Percentiles rank a stretch among this genome's conserved stretches.
These are phyloP conservation scores for Fomitopsis betulina DNA, from an alignment of 1,284 basidiomycete species.

Conservation along the genomic window DNA sequence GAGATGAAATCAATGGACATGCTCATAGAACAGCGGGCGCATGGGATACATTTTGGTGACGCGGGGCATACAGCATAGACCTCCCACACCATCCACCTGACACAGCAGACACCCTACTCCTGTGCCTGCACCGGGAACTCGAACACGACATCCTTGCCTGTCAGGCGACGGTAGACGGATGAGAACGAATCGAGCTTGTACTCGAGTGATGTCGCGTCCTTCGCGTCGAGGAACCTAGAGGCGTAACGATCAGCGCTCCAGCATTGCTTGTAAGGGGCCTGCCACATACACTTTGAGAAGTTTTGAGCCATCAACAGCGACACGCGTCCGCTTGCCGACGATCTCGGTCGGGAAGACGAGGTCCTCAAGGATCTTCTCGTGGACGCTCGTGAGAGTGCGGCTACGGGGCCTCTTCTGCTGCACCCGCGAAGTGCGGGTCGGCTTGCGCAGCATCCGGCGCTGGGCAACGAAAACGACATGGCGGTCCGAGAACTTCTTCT, in stretches of 20 bases:
- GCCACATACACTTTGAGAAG: conserved; percentile 87
- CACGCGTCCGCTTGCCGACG: conserved; percentile 95
- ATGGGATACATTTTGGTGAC: conserved; percentile 30
- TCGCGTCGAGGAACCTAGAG: conserved; percentile 91
- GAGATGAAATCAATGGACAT: conserved; percentile 4
- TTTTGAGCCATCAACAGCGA: conserved; percentile 88
- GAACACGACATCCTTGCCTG: conserved; percentile 91
- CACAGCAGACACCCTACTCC: conserved; percentile 40
- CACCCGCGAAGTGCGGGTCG: conserved; percentile 88
- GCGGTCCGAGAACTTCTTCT: conserved; percentile 99
- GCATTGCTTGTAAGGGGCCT: neutral
- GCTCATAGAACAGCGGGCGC: conserved; percentile 11
- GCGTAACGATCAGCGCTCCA: conserved; percentile 7
- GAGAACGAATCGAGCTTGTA: conserved; percentile 99
- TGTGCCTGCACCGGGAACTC: conserved; percentile 76
- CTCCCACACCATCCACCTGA: conserved; percentile 20
- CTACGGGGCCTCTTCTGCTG: conserved; percentile 96
- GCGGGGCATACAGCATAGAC: conserved; percentile 27
- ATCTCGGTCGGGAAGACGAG: conserved; percentile 99
- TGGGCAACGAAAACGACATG: conserved; percentile 99
- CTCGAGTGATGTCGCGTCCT: conserved; percentile 97
- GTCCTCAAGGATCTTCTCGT: conserved; percentile 98
- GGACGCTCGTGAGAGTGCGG: conserved; percentile 96
- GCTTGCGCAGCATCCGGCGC: conserved; percentile 97
- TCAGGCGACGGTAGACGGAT: conserved; percentile 90